phyloP scores from a whole-genome alignment of 805 yeast genomes.

The Nakazawaea holstii region DNA sequence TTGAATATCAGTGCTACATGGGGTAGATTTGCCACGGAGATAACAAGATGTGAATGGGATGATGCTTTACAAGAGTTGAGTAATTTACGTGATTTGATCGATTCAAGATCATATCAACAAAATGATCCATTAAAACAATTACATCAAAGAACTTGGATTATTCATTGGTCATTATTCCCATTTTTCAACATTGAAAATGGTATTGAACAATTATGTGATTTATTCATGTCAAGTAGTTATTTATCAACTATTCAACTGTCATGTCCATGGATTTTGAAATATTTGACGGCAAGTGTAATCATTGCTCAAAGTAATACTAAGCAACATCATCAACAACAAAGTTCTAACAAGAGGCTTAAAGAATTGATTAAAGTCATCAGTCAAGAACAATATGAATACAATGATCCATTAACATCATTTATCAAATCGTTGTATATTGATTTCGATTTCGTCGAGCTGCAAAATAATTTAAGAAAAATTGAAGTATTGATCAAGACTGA shows the following conservation, averaged over 20 bases:
- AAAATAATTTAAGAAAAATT: conserved; percentile 40
- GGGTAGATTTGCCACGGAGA: conserved; percentile 64
- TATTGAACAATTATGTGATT: conserved; percentile 47
- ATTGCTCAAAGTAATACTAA: conserved; percentile 26
- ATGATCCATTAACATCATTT: conserved; percentile 58
- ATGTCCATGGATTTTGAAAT: conserved; percentile 67
- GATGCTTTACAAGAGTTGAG: conserved; percentile 47
- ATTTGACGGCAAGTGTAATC: conserved; percentile 56
- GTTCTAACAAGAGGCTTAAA: conserved; percentile 47
- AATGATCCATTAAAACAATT: conserved; percentile 53
- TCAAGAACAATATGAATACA: conserved; percentile 61
- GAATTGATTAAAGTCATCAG: conserved; percentile 53
- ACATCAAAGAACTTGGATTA: conserved; percentile 60
- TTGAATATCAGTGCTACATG: conserved; percentile 53
- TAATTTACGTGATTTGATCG: conserved; percentile 53
- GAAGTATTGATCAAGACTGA: conserved; percentile 45
- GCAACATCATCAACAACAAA: conserved; percentile 20
- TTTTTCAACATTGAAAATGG: conserved; percentile 51
- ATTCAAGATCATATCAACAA: conserved; percentile 39
- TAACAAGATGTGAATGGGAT: conserved; percentile 47
- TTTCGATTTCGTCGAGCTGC: conserved; percentile 53
- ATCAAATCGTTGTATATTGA: conserved; percentile 50
- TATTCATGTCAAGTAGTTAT: conserved; percentile 54
- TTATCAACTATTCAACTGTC: conserved; percentile 65
- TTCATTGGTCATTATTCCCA: conserved; percentile 66